Conservation (phyloP, 148 eudicot species). For the Silene uniflora region DNA sequence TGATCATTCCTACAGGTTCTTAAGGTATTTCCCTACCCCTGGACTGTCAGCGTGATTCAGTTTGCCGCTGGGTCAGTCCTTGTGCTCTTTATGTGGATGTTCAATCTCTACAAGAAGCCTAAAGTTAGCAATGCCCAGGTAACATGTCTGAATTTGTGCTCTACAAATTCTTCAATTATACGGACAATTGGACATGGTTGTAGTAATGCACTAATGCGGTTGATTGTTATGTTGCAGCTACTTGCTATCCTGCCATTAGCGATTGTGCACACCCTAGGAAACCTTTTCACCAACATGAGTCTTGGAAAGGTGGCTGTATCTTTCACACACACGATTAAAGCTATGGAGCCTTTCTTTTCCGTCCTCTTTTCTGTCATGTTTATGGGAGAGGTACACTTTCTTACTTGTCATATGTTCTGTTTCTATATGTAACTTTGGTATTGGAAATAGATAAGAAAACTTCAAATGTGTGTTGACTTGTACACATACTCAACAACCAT, state of each 20-base stretch:
- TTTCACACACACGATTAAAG: constrained; percentile 94
- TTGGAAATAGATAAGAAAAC: background rate
- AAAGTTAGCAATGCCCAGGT: constrained; percentile 83
- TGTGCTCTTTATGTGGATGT: constrained; percentile 75
- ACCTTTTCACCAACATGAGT: constrained; percentile 94
- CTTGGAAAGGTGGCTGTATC: constrained; percentile 97
- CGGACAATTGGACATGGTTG: background rate
- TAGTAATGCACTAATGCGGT: too few relatives aligned
- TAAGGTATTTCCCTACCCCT: constrained; percentile 71
- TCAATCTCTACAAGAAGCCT: constrained; percentile 74
- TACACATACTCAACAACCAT: too few relatives aligned
- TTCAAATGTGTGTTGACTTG: too few relatives aligned
- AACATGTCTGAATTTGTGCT: constrained; percentile 5
- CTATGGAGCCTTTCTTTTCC: constrained; percentile 98
- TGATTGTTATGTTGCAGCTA: constrained; percentile 50
- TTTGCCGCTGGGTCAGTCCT: constrained; percentile 77
- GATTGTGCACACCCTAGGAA: constrained; percentile 78
- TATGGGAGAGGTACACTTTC: constrained; percentile 65
- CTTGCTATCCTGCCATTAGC: constrained; percentile 79
- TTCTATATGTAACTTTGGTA: background rate
- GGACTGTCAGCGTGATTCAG: constrained; percentile 68
- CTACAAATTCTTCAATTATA: background rate
- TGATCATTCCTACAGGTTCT: constrained; percentile 53
- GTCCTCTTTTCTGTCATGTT: constrained; percentile 75
- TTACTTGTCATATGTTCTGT: background rate